Percentiles rank a stretch among this genome's conserved stretches.
Conservation (phyloP, 192 early-diverging fungal species). For the Backusella tarrabulga region DNA sequence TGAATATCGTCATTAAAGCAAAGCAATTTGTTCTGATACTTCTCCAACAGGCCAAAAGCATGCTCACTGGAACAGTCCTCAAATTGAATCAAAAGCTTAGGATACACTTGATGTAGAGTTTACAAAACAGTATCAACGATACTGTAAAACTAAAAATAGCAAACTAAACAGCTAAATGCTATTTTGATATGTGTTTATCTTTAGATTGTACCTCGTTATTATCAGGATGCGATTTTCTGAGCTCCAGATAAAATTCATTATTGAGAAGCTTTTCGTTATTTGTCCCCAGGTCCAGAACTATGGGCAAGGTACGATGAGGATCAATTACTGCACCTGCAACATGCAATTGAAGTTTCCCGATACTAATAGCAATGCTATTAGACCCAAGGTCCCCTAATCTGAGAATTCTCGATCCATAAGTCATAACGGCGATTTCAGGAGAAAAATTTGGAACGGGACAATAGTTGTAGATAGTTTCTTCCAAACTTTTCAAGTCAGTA, state of each 20-base stretch:
- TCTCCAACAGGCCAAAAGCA: constrained; percentile 78
- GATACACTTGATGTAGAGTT: constrained; percentile 70
- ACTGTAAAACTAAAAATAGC: constrained; percentile 60
- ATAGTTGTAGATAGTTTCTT: constrained; percentile 79
- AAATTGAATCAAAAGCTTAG: constrained; percentile 88
- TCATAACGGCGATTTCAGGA: constrained; percentile 90
- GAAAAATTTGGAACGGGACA: constrained; percentile 34
- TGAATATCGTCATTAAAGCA: constrained; percentile 98
- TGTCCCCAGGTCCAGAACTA: constrained; percentile 90
- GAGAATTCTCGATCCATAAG: constrained; percentile 91
- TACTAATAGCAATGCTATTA: constrained; percentile 93
- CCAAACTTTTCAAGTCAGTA: constrained; percentile 69
- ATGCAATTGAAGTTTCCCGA: constrained; percentile 94
- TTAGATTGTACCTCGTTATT: constrained; percentile 38
- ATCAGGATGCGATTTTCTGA: constrained; percentile 61
- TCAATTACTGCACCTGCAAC: constrained; percentile 86
- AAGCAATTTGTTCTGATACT: constrained; percentile 72
- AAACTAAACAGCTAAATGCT: background rate
- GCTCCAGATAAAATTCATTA: constrained; percentile 90
- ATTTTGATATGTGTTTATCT: background rate
- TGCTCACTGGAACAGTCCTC: constrained; percentile 96
- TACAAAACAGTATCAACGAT: constrained; percentile 83
- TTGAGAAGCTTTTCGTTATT: constrained; percentile 80
- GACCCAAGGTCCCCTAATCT: constrained; percentile 94
- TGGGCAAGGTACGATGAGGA: constrained; percentile 84